A percentile compares a stretch with the other conserved stretches of the same genome.
Evolutionary conservation across 768 basidiomycete genomes (phyloP).

Genomic region (Trametes maxima): DNA sequence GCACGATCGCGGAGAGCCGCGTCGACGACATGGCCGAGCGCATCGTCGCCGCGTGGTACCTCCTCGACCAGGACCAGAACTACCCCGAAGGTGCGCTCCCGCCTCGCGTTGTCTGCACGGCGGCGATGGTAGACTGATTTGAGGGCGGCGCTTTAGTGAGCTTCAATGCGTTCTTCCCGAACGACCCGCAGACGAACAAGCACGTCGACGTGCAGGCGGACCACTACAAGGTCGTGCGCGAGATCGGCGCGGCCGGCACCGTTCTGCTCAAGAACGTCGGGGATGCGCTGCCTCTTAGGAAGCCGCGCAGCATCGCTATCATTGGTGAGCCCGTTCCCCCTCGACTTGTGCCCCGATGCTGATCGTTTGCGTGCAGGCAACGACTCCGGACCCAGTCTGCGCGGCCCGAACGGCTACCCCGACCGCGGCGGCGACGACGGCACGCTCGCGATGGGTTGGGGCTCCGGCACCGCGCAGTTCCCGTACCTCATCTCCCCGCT

Average conservation of each 20-base stretch:
- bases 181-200: slow-evolving; percentile 55
- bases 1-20: slow-evolving; percentile 64
- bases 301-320: slow-evolving; percentile 59
- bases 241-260: slow-evolving; percentile 73
- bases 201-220: slow-evolving; percentile 71
- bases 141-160: slow-evolving; percentile 43
- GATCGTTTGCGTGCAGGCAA: slow-evolving; percentile 36
- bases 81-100: slow-evolving; percentile 52
- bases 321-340: slow-evolving; percentile 52
- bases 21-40: slow-evolving; percentile 84
- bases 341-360: slow-evolving; percentile 23
- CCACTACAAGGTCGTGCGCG: slow-evolving; percentile 66
- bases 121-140: neutral
- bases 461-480: slow-evolving; percentile 63
- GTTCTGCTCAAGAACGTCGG: slow-evolving; percentile 76
- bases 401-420: slow-evolving; percentile 51
- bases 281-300: slow-evolving; percentile 58
- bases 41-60: slow-evolving; percentile 73
- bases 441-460: slow-evolving; percentile 91
- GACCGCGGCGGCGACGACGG: slow-evolving; percentile 52
- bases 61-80: slow-evolving; percentile 61
- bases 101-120: too few relatives aligned
- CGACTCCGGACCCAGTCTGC: slow-evolving; percentile 47
- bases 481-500: slow-evolving; percentile 81
- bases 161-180: slow-evolving; percentile 66